phyloP scores from a whole-genome alignment of 2,329 filamentous ascomycete genomes.

The Escovopsis weberi region DNA sequence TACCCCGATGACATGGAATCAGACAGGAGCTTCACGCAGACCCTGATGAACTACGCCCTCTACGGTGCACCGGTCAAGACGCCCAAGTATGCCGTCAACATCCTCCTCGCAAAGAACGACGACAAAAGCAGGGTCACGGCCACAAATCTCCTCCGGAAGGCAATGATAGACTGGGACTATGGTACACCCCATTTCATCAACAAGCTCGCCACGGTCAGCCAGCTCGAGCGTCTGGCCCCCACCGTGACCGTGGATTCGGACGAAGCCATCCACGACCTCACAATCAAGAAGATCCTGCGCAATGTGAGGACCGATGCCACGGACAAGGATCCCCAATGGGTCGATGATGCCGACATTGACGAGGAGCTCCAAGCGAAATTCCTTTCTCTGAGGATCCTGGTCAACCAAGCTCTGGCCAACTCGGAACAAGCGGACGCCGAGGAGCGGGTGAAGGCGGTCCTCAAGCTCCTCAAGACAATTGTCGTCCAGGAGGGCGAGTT shows the following conservation, averaged over 20 bases:
- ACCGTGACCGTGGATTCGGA: constrained; percentile 58
- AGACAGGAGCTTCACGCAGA: constrained; percentile 67
- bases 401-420: constrained; percentile 63
- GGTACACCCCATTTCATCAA: constrained; percentile 61
- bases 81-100: constrained; percentile 86
- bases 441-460: constrained; percentile 51
- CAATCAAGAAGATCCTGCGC: constrained; percentile 59
- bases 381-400: constrained; percentile 69
- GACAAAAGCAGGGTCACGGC: constrained; percentile 71
- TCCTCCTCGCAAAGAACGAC: constrained; percentile 60
- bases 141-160: constrained; percentile 65
- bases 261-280: constrained; percentile 66
- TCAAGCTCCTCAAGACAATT: constrained; percentile 64
- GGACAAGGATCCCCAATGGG: constrained; percentile 48
- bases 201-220: constrained; percentile 56
- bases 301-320: constrained; percentile 50
- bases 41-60: constrained; percentile 69
- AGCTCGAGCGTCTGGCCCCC: constrained; percentile 62
- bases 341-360: constrained; percentile 52
- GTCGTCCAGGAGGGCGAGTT: constrained; percentile 67
- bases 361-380: constrained; percentile 74
- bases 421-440: constrained; percentile 38
- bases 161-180: constrained; percentile 59
- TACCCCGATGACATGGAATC: constrained; percentile 72
- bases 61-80: constrained; percentile 69